Percentiles rank a stretch among this genome's conserved stretches.
Evolutionary conservation across 805 yeast species (phyloP).

Genomic region (Saturnispora serradocipensis): DNA sequence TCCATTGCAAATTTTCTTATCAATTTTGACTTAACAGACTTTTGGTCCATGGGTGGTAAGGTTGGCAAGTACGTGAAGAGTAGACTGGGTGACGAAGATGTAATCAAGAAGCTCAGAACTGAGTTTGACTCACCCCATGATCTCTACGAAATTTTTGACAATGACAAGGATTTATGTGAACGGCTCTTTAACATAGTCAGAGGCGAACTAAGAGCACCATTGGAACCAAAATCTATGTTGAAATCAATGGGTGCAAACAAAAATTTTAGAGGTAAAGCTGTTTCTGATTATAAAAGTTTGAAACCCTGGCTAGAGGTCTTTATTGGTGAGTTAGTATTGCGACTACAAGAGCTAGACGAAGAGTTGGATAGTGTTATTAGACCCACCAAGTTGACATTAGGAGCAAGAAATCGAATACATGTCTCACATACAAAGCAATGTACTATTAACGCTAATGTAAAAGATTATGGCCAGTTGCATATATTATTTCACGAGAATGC

Average conservation of each 20-base stretch:
- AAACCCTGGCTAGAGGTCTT: conserved; percentile 75
- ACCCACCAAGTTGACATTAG: conserved; percentile 48
- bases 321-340: conserved; percentile 63
- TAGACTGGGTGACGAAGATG: conserved; percentile 30
- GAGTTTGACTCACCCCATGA: conserved; percentile 32
- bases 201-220: conserved; percentile 49
- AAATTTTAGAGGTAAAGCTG: conserved; percentile 54
- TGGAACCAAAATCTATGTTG: conserved; percentile 50
- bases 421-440: conserved; percentile 33
- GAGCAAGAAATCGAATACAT: conserved; percentile 19
- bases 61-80: conserved; percentile 52
- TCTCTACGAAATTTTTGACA: conserved; percentile 29
- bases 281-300: conserved; percentile 47
- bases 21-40: conserved; percentile 57
- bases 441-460: conserved; percentile 27
- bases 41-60: conserved; percentile 91
- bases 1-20: conserved; percentile 45
- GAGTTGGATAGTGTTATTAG: conserved; percentile 39
- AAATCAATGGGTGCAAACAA: conserved; percentile 88
- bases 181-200: conserved; percentile 53
- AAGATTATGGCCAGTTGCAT: conserved; percentile 31
- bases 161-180: conserved; percentile 39
- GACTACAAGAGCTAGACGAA: conserved; percentile 68
- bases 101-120: conserved; percentile 42
- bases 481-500: conserved; percentile 20